Base-by-base conservation (phyloP, 2,329 filamentous ascomycete species). In the Aquanectria penicillioides region DNA sequence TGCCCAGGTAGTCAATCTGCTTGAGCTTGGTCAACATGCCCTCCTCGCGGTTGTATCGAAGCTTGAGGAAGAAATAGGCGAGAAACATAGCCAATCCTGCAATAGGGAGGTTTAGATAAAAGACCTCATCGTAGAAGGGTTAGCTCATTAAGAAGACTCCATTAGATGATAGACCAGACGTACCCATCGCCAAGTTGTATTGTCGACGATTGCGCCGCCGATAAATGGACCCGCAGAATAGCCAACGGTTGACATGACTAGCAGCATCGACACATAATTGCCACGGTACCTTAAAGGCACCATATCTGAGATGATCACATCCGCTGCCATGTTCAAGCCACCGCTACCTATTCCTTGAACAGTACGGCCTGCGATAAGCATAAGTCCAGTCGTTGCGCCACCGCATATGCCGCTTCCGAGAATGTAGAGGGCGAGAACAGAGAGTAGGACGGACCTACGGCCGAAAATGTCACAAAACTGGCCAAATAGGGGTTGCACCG, bases 381-480 rank as follows among this genome's bases (percentile, higher is more conserved):
- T 76, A 0, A 65, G 65, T 0, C 71, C 75, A 3, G 63, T 76
- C 0, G 69, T 73, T 0, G 82, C 77, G 0, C 74, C 77, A 0
- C 80, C 82, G 10, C 71, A 73, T 5, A 85, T 74, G 0, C 74
- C 79, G 51, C 83, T 85, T 0, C 85, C 85, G 0, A 87, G 63
- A 0, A 73, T 74, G 56, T 86, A 86, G 2, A 84, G 58, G 8
- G 70, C 72, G 2, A 84, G 75, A 3, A 79, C 69, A 4, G 66
- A 40, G 0, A 84, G 69, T 13, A 74, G 72, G 13, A 76, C 67
- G 47, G 72, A 77, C 17, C 80, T 76, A 2, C 84, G 75, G 3
- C 85, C 84, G 61, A 81, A 86, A 13, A 86, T 74, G 50, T 85
- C 77, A 11, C 79, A 75, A 1, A 83, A 60, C 59, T 86, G 81